These are phyloP conservation scores for Ammopiptanthus mongolicus DNA, from an alignment of 306 rosid genomes.

Conservation along the genomic window DNA sequence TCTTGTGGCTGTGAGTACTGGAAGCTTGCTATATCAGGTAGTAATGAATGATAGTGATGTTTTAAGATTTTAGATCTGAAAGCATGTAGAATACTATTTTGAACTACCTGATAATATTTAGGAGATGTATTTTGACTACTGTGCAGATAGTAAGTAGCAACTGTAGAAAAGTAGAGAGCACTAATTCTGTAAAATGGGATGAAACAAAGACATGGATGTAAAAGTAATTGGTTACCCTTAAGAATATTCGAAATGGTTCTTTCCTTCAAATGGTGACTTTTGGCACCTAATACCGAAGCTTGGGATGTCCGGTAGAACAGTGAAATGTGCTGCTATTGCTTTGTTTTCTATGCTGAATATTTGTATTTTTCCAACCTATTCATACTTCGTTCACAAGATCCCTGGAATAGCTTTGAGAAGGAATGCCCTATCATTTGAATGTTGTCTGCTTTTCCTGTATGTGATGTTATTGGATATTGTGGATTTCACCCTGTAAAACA, in stretches of 20 bases:
- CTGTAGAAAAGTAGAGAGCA: not conserved
- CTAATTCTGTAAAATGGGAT: not conserved
- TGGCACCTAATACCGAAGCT: not conserved
- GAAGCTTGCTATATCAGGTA: constrained; percentile 91
- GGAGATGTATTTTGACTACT: not conserved
- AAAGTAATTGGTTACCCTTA: not conserved
- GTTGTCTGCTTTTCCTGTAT: not conserved
- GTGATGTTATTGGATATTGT: not conserved
- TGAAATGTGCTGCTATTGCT: not conserved
- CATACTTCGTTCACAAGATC: not conserved
- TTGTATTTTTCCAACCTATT: constrained; percentile 7
- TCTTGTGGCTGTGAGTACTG: constrained; percentile 87
- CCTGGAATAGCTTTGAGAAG: not conserved
- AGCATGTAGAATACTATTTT: not conserved
- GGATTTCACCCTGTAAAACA: not conserved
- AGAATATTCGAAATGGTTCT: constrained; percentile 1
- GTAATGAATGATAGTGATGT: constrained; percentile 11
- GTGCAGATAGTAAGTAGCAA: not conserved
- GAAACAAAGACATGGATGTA: not conserved
- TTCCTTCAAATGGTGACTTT: not conserved
- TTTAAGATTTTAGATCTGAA: constrained; percentile 11
- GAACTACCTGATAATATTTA: not conserved
- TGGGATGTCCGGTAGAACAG: not conserved
- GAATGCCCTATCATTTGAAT: not conserved
- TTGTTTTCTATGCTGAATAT: not conserved